Evolutionary conservation across 225 moss, liverwort and hornwort species (phyloP), one percentile per base, ranked within the genome.

Genomic region (Physcomitrium patens): DNA sequence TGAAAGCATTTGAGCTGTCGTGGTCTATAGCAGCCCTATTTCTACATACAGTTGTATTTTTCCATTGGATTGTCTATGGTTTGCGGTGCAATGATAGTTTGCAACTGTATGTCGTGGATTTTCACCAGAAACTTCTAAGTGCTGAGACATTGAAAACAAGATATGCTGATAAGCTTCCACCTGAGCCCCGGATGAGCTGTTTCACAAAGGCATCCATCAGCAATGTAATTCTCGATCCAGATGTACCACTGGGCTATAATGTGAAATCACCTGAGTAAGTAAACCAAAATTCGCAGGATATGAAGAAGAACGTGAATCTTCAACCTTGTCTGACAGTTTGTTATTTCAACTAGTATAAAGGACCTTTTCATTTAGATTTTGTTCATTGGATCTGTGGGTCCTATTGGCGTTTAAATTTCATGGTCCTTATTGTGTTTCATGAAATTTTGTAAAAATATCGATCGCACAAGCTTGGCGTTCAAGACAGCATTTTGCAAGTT

Each of bases 161-260:
- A 68, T 91, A 81, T 78, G 83, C 85, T 76, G 89, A 91, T 44
- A 91, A 88, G 79, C 70, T 92, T 41, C 92, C 89, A 10, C 77
- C 82, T n/a, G 95, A 89, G 77, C 82, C 88, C 8, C 87, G 80
- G 68, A 71, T 86, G 63, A 92, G 92, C 85, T 86, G 83, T 72
- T 95, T 95, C 74, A 95, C 89, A 65, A 92, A 81, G 70, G 87
- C 89, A 12, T 72, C 92, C 22, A 71, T 87, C 64, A 88, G 75
- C 63, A 88, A 84, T 42, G 70, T 80, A 45, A 66, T 95, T 48
- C 82, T 79, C 72, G 91, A 92, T 71, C 95, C 92, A 63, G 92
- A 95, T 77, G 88, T 92, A 71, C 95, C 91, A 27, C 82, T 86
- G 42, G 88, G 92, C 76, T 89, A 88, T 78, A 83, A 92, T 63